phyloP scores from a whole-genome alignment of 306 rosid genomes.

The Prosopis cineraria region DNA sequence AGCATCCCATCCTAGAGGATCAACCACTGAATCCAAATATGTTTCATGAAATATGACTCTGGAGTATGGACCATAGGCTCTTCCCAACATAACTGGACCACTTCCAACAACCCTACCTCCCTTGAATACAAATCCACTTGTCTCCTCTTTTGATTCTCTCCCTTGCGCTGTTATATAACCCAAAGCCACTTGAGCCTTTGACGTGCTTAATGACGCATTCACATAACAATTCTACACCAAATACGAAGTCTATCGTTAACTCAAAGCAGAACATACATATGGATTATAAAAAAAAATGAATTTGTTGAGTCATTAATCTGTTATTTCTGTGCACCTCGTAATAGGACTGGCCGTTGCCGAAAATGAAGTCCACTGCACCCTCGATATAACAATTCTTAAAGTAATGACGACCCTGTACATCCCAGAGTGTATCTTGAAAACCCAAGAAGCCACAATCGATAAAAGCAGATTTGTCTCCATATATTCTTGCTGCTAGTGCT shows the following conservation, averaged over 20 bases:
- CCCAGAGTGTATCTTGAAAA: constrained; percentile 58
- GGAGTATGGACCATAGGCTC: constrained; percentile 49
- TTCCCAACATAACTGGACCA: constrained; percentile 33
- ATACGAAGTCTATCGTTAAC: no score
- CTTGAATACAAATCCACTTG: constrained; percentile 49
- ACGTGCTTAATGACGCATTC: constrained; percentile 3
- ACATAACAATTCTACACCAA: constrained; percentile 30
- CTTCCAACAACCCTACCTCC: constrained; percentile 30
- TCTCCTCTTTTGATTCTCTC: neutral
- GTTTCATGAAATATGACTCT: constrained; percentile 47
- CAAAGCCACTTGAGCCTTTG: neutral
- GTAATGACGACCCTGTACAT: constrained; percentile 52
- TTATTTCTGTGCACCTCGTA: no score
- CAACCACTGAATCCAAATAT: constrained; percentile 1
- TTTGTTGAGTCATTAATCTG: no score
- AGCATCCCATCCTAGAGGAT: constrained; percentile 48
- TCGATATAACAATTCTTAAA: constrained; percentile 36
- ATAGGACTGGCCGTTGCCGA: constrained; percentile 47
- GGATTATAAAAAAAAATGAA: no score
- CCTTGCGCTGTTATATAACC: constrained; percentile 53
- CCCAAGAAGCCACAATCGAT: constrained; percentile 43
- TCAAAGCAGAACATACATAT: no score
- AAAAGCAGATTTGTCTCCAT: constrained; percentile 54
- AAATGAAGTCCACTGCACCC: constrained; percentile 56
- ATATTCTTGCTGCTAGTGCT: constrained; percentile 52